Evolutionary conservation across 1,284 basidiomycete genomes (phyloP), one percentile per base, ranked within the genome.

Genomic region (Irpex sp.): DNA sequence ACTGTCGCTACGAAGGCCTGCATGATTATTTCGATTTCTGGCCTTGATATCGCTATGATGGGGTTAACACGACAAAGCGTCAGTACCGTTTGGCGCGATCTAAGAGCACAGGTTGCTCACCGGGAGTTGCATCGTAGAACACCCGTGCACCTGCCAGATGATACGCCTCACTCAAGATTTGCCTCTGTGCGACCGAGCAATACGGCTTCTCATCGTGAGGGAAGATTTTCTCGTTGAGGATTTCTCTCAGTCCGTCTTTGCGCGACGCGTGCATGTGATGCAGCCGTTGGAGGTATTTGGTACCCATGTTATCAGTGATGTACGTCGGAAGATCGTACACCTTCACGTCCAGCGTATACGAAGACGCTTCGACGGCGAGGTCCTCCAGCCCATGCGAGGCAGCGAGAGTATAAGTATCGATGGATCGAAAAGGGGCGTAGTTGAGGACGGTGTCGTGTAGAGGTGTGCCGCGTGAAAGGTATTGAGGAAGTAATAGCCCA

Each of bases 231-330:
- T 65, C 68, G 4, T 75, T 68, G 17, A 81, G 64, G 26, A 79
- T 67, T 15, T 71, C 65, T 62, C 77, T 78, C 49, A 79, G 72
- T 7, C 71, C 71, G n/a, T 74, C 72, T 31, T 72, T 66, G 57
- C 79, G 76, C 6, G 72, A 69, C 21, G 75, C 67, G 66, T 79
- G 79, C 31, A 80, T 72, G 69, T 74, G 73, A 67, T 79, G 73
- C 11, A 81, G 73, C 46, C 77, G 75, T 65, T 75, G 76, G 58
- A 80, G 71, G 67, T 80, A 80, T 1, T 74, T 56, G 4, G 77
- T 71, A 2, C 78, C 78, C 66, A 81, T 79, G 53, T 66, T 68
- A n/a, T 61, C 53, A 8, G 72, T 76, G 35, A 73, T 63, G 35
- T 70, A 74, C 66, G 79, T 77, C 4, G 75, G 72, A 55, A 79